Evolutionary conservation across 2,329 filamentous ascomycete genomes (phyloP).

Genomic region (Domatiomyces catenatus): DNA sequence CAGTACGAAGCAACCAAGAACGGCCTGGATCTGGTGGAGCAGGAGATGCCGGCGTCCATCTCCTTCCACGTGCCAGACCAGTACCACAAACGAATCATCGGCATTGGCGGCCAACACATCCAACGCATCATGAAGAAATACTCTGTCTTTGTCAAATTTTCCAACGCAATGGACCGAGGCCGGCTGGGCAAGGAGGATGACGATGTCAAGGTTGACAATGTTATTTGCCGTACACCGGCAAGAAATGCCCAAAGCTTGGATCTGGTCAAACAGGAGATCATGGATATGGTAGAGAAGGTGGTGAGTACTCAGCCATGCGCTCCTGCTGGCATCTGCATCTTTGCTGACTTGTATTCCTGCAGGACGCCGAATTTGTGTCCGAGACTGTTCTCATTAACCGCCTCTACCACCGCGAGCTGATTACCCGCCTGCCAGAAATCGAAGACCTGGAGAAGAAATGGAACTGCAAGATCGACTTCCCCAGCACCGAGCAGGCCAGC

Average conservation of each 20-base stretch:
- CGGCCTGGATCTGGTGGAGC: slow-evolving; percentile 80
- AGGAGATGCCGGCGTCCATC: slow-evolving; percentile 98
- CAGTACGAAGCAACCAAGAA: slow-evolving; percentile 91
- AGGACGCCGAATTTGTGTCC: slow-evolving; percentile 92
- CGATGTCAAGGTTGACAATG: slow-evolving; percentile 96
- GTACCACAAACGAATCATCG: slow-evolving; percentile 98
- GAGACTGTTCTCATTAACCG: slow-evolving; percentile 89
- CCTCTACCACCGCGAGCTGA: slow-evolving; percentile 84
- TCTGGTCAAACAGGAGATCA: slow-evolving; percentile 93
- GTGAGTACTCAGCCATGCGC: slow-evolving; percentile 33
- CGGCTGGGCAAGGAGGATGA: slow-evolving; percentile 91
- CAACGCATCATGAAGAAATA: slow-evolving; percentile 99
- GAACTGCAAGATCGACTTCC: slow-evolving; percentile 99
- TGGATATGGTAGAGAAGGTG: slow-evolving; percentile 97
- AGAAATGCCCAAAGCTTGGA: slow-evolving; percentile 94
- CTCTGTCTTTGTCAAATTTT: slow-evolving; percentile 98
- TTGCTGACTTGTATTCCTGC: slow-evolving; percentile 10
- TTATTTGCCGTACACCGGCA: slow-evolving; percentile 93
- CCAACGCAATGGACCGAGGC: slow-evolving; percentile 94
- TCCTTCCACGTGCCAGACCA: slow-evolving; percentile 98
- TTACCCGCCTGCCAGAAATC: slow-evolving; percentile 73
- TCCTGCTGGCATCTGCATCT: slow-evolving; percentile 9
- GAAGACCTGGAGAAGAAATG: slow-evolving; percentile 96
- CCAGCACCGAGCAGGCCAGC: slow-evolving; percentile 91
- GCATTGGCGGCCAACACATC: slow-evolving; percentile 94